These are phyloP conservation scores for Oidium heveae DNA, from an alignment of 2,329 filamentous ascomycete species.

Conservation along the genomic window DNA sequence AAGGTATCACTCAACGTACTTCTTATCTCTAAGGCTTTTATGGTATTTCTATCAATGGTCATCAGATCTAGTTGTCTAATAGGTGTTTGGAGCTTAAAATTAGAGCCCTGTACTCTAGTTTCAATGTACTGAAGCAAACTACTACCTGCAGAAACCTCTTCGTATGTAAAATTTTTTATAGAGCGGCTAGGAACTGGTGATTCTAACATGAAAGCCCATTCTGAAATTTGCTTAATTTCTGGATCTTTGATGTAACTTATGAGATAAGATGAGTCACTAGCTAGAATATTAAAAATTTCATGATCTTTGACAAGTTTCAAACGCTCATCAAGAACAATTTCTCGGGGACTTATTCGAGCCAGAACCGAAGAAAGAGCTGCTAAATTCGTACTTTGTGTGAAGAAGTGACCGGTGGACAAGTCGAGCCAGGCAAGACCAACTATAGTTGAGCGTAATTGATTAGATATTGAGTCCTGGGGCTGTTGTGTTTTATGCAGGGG, in stretches of 20 bases:
- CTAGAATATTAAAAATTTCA: slow-evolving; percentile 39
- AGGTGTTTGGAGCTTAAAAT: slow-evolving; percentile 65
- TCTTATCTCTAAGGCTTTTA: slow-evolving; percentile 72
- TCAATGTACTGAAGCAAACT: slow-evolving; percentile 67
- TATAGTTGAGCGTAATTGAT: slow-evolving; percentile 4
- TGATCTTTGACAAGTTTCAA: slow-evolving; percentile 32
- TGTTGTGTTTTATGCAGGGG: not conserved
- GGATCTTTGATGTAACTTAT: slow-evolving; percentile 41
- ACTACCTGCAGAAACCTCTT: slow-evolving; percentile 55
- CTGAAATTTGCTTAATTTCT: slow-evolving; percentile 16
- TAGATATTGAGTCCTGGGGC: not conserved
- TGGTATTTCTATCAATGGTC: slow-evolving; percentile 75
- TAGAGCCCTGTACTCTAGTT: slow-evolving; percentile 49
- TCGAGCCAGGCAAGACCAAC: slow-evolving; percentile 85
- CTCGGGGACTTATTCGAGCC: slow-evolving; percentile 58
- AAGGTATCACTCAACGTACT: slow-evolving; percentile 59
- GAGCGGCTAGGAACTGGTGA: slow-evolving; percentile 32
- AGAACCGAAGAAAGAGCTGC: slow-evolving; percentile 53
- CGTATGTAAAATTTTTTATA: slow-evolving; percentile 29
- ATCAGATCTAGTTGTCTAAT: slow-evolving; percentile 57
- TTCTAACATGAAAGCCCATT: slow-evolving; percentile 57
- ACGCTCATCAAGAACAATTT: slow-evolving; percentile 53
- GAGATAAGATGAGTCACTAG: slow-evolving; percentile 44
- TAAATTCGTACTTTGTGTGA: slow-evolving; percentile 51
- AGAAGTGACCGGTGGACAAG: slow-evolving; percentile 83